Base-by-base conservation (phyloP, 108 stramenopile genomes). In the Cyclotella kingstonii region DNA sequence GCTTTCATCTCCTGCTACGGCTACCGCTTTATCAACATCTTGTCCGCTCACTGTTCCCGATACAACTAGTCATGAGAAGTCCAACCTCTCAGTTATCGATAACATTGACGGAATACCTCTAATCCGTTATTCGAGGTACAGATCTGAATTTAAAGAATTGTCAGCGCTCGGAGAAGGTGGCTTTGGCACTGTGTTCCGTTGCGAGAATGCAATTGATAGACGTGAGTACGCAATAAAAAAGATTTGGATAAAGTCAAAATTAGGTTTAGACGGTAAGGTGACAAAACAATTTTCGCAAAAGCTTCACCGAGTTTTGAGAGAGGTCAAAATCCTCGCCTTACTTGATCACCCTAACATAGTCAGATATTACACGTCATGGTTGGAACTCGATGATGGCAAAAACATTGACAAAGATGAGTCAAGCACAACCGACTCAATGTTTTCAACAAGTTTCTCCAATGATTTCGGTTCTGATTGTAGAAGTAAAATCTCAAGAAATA, bases 351-450 rank as follows among this genome's bases (percentile, higher is more conserved):
- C 83, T 34, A 90, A 98, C 63, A 92, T 97, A 47, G 97, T 98
- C 15, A 84, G 97, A 47, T 98, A 98, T 72, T 97, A 96, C 66
- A 94, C 91, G 9, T 95, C 97, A 2, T 98, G 97, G 97, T 65
- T 97, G 28, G 97, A 97, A 72, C 59, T 84, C 8, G 86, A 89
- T 29, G 56, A 81, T 4, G 68, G 41, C 0, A 26, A 1, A 25
- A 68, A 60, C 30, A 34, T 30, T 29, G 62, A 66, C 15, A 61
- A 65, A 23, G 60, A 72, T 27, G 77, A 71, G n/a, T 68, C 71
- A 15, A 48, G 25, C 38, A 28, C 38, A 17, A 52, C 66, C 1
- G 38, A 14, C 10, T 70, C 75, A 15, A 54, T 38, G 27, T 54
- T 61, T 11, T 56, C 70, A 5, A 43, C 41, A 23, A 63, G 70